These are phyloP conservation scores for Sapria himalayana DNA, from an alignment of 345 rosid genomes.

Conservation along the genomic window DNA sequence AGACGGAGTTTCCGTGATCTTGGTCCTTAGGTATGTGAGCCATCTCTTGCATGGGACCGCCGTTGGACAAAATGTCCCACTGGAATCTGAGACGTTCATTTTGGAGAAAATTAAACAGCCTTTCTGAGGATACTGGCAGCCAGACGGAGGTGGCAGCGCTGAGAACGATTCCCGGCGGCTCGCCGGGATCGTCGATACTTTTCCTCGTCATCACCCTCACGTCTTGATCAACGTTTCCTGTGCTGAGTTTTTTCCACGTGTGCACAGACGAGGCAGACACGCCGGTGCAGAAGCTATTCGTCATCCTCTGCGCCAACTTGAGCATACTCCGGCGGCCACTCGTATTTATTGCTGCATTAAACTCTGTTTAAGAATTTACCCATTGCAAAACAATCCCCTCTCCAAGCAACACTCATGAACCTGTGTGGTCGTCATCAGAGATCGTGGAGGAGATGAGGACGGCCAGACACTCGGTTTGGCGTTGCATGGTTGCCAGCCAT, in stretches of 20 bases:
- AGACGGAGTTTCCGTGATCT: conserved; percentile 85
- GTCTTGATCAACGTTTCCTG: conserved; percentile 53
- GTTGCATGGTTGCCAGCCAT: conserved; percentile 85
- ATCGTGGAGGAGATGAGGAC: conserved; percentile 64
- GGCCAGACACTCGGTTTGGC: conserved; percentile 84
- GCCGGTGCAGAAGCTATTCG: conserved; percentile 81
- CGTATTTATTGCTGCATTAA: conserved; percentile 24
- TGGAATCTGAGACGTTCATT: conserved; percentile 71
- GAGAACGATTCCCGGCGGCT: conserved; percentile 75
- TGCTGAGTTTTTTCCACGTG: conserved; percentile 67
- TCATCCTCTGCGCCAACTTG: conserved; percentile 82
- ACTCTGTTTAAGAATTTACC: no score
- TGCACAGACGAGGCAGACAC: conserved; percentile 80
- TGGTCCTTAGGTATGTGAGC: conserved; percentile 92
- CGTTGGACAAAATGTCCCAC: conserved; percentile 96
- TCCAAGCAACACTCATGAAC: conserved; percentile 7
- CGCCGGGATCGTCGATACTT: conserved; percentile 74
- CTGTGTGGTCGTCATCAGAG: conserved; percentile 33
- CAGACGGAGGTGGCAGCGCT: conserved; percentile 92
- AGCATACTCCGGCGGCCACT: conserved; percentile 82
- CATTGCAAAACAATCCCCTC: background rate
- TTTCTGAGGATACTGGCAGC: conserved; percentile 62
- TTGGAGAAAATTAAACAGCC: conserved; percentile 61
- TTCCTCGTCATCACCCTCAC: conserved; percentile 83
- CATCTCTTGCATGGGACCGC: conserved; percentile 96